Conservation (phyloP, 345 rosid species). For the Alliaria petiolata region DNA sequence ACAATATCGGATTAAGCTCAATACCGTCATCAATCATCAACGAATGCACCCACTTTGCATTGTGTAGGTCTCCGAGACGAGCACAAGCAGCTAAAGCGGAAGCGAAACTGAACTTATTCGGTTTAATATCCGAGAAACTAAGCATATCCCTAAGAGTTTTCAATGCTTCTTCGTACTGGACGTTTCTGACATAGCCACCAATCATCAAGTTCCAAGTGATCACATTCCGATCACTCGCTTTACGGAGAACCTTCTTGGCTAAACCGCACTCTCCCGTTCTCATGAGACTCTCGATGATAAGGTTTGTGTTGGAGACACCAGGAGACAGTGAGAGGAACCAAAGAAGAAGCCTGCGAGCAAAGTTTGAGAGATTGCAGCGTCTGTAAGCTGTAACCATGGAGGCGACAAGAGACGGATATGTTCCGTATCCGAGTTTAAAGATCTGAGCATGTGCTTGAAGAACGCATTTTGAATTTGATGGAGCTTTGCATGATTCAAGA, state of each 20-base stretch:
- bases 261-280: slow-evolving; percentile 45
- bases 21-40: slow-evolving; percentile 43
- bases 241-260: slow-evolving; percentile 54
- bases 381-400: slow-evolving; percentile 50
- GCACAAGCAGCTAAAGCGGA: slow-evolving; percentile 68
- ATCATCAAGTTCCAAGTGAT: slow-evolving; percentile 83
- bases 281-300: slow-evolving; percentile 47
- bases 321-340: slow-evolving; percentile 35
- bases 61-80: slow-evolving; percentile 51
- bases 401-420: slow-evolving; percentile 50
- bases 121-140: slow-evolving; percentile 37
- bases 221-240: slow-evolving; percentile 45
- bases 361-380: slow-evolving; percentile 34
- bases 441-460: slow-evolving; percentile 48
- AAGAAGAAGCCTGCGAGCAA: slow-evolving; percentile 41
- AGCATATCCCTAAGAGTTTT: slow-evolving; percentile 48
- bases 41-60: slow-evolving; percentile 62
- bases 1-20: slow-evolving; percentile 51
- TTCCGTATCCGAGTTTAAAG: slow-evolving; percentile 53
- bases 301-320: slow-evolving; percentile 40
- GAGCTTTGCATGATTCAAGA: slow-evolving; percentile 47
- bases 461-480: slow-evolving; percentile 38
- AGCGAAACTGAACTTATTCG: slow-evolving; percentile 67
- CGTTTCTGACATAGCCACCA: slow-evolving; percentile 56
- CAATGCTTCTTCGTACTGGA: slow-evolving; percentile 52